Evolutionary conservation across 2,329 filamentous ascomycete species (phyloP), one percentile per base, ranked within the genome.

Genomic region (Diaporthe humulicola): DNA sequence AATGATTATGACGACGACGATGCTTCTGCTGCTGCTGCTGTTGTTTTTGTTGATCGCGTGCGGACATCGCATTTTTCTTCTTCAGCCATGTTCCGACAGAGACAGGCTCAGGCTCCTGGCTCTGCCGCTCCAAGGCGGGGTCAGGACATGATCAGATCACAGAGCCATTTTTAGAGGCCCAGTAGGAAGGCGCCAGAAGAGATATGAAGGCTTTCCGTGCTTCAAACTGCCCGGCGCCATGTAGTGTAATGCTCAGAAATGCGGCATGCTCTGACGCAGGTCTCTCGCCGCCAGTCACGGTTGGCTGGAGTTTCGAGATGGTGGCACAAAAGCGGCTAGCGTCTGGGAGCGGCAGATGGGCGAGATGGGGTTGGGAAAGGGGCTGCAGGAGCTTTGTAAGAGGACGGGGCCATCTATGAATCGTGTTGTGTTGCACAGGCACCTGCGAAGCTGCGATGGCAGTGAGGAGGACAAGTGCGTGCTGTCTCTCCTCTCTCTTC

Each of bases 231-330:
- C 45, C 48, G 48, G 64, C 64, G 64, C 30, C 45, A 52, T 67
- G 64, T 28, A n/a, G 64, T 67, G 64, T 54, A 52, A 54, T 54
- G 64, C 48, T 69, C 64, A 54, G 48, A 69, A 36, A 54, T 69
- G 64, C 64, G 42, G 60, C 60, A 64, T 45, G 40, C 33, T 50
- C 45, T 50, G 64, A 52, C 17, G 45, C 42, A 52, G 33, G 45
- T 38, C 25, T 52, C 45, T 48, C 50, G 45, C 22, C 45, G 3
- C 52, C 30, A 52, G 45, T n/a, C 48, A 69, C 42, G 30, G 64
- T 22, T 54, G 64, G 48, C 64, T 69, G 48, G 48, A 33, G 64
- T 52, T 54, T 69, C 64, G 64, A 69, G 48, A 69, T 40, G 64
- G 64, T 69, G 64, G 64, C 64, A 69, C 64, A 69, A 19, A 14